Conservation (phyloP, 2,329 filamentous ascomycete genomes). For the Periconia sp. region DNA sequence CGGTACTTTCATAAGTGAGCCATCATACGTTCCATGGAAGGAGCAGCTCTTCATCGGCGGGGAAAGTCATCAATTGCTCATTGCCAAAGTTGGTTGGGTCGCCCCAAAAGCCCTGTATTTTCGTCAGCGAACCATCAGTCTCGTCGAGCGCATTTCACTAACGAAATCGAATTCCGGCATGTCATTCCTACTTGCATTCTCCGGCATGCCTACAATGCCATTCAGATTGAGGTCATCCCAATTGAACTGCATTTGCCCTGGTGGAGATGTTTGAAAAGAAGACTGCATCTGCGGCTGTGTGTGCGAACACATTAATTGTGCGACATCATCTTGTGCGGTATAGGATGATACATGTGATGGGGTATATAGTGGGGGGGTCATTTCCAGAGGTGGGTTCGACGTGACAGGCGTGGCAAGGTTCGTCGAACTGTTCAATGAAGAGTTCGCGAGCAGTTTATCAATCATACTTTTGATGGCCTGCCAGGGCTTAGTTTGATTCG, state of each 20-base stretch:
- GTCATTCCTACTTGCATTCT: constrained; percentile 19
- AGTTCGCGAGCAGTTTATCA: constrained; percentile 34
- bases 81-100: constrained; percentile 39
- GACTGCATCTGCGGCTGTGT: constrained; percentile 1
- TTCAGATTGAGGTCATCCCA: constrained; percentile 41
- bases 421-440: not conserved
- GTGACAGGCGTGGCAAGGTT: not conserved
- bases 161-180: constrained; percentile 43
- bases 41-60: constrained; percentile 6
- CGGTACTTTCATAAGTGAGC: too few relatives aligned
- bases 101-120: constrained; percentile 38
- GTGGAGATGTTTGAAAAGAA: not conserved
- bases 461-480: constrained; percentile 42
- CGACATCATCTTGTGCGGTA: constrained; percentile 1
- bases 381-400: not conserved
- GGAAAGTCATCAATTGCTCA: constrained; percentile 18
- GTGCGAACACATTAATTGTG: not conserved
- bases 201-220: constrained; percentile 32
- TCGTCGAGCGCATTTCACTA: constrained; percentile 8
- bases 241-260: constrained; percentile 18
- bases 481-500: constrained; percentile 41
- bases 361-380: not conserved
- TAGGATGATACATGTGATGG: not conserved
- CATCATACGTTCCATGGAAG: not conserved
- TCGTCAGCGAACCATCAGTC: too few relatives aligned